phyloP scores from a whole-genome alignment of 225 moss, liverwort and hornwort species.

The Lunularia cruciata region DNA sequence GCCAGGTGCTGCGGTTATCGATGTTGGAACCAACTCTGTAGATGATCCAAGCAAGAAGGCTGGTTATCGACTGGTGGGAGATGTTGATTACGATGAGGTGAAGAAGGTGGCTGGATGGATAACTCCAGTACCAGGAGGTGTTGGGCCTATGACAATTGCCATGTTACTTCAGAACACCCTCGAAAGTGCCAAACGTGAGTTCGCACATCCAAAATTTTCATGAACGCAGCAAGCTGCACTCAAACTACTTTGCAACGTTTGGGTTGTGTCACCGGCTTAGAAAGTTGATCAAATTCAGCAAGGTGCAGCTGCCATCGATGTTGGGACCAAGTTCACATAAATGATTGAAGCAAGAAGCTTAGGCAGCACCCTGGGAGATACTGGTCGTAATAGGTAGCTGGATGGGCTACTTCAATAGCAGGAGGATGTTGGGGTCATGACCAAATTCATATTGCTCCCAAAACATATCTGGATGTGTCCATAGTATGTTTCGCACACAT shows the following conservation, averaged over 20 bases:
- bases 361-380: constrained; percentile 78
- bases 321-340: constrained; percentile 76
- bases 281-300: constrained; percentile 71
- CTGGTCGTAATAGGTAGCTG: constrained; percentile 60
- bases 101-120: constrained; percentile 75
- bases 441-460: constrained; percentile 77
- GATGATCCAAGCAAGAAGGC: constrained; percentile 62
- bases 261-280: no score
- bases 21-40: constrained; percentile 90
- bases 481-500: constrained; percentile 44
- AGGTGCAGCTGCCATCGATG: constrained; percentile 78
- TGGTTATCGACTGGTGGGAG: constrained; percentile 85
- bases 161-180: constrained; percentile 85
- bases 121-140: constrained; percentile 95
- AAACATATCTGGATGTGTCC: constrained; percentile 64
- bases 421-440: constrained; percentile 94
- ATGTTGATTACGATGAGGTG: constrained; percentile 68
- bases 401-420: constrained; percentile 76
- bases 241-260: no score
- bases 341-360: constrained; percentile 52
- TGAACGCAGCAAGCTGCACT: no score
- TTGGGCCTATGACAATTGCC: constrained; percentile 96
- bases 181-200: constrained; percentile 61
- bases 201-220: no score
- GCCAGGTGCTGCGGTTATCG: constrained; percentile 84